These are phyloP conservation scores for Nakazawaea wyomingensis DNA, from an alignment of 805 yeast genomes.

Conservation along the genomic window DNA sequence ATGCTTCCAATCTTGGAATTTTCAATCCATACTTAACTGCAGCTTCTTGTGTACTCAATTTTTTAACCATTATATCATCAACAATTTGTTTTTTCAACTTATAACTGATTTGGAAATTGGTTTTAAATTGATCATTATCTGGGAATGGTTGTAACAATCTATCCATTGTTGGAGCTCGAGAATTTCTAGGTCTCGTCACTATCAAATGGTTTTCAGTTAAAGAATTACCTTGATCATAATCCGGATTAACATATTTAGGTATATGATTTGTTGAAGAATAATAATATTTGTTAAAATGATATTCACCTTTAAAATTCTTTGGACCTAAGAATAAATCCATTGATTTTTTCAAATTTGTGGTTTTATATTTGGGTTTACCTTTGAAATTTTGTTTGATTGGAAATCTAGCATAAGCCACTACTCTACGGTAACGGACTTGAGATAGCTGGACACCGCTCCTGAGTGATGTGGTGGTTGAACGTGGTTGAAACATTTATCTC, in stretches of 20 bases:
- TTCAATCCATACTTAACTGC: constrained; percentile 77
- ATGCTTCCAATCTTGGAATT: constrained; percentile 86
- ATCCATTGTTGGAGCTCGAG: constrained; percentile 11
- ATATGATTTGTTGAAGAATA: constrained; percentile 60
- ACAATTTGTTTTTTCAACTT: constrained; percentile 58
- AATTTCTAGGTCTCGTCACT: constrained; percentile 17
- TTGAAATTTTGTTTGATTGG: constrained; percentile 38
- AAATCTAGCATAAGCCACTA: constrained; percentile 49
- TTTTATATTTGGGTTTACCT: constrained; percentile 24
- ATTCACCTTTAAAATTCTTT: constrained; percentile 76
- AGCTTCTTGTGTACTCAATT: constrained; percentile 60
- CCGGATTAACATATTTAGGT: constrained; percentile 69
- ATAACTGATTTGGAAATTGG: constrained; percentile 57
- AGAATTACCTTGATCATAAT: constrained; percentile 36
- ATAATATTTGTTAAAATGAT: constrained; percentile 68
- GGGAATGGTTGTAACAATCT: constrained; percentile 75
- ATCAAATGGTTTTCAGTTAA: constrained; percentile 15
- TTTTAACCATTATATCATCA: constrained; percentile 46
- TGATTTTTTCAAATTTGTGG: constrained; percentile 54
- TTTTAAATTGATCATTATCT: constrained; percentile 59
- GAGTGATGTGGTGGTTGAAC: not conserved
- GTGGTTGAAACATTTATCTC: constrained; percentile 1
- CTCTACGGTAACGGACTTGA: constrained; percentile 44
- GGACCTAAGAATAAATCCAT: constrained; percentile 80
- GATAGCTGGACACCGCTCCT: constrained; percentile 1